phyloP scores from a whole-genome alignment of 495 filamentous ascomycete species.

The Cercophora scortea region DNA sequence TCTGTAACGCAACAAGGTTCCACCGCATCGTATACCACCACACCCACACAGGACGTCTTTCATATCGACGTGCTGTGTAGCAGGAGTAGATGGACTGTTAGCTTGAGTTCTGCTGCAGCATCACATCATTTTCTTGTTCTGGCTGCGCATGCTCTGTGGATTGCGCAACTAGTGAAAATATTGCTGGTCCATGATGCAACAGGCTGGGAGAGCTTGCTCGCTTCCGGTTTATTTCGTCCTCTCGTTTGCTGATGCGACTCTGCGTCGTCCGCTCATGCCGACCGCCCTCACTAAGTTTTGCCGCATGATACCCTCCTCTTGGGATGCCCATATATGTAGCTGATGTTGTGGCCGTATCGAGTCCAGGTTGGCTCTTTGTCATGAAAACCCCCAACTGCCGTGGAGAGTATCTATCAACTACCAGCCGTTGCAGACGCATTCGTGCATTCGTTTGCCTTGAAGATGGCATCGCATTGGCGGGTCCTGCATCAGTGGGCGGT shows the following conservation, averaged over 20 bases:
- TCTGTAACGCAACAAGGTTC: background rate
- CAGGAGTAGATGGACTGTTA: background rate
- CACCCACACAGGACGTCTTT: background rate
- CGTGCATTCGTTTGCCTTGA: slow-evolving; percentile 14
- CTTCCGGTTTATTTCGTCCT: slow-evolving; percentile 11
- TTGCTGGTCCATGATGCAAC: background rate
- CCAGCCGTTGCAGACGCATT: slow-evolving; percentile 9
- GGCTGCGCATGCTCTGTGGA: no score
- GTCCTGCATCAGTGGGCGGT: no score
- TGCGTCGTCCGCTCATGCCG: background rate
- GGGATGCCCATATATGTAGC: background rate
- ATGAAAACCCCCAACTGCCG: slow-evolving; percentile 19
- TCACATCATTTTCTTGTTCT: background rate
- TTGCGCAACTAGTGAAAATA: no score
- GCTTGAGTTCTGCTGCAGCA: background rate
- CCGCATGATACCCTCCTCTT: background rate
- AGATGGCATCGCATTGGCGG: background rate
- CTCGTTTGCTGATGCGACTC: background rate
- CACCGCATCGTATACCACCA: background rate
- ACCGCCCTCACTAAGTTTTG: background rate
- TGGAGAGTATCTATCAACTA: slow-evolving; percentile 1
- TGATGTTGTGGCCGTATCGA: slow-evolving; percentile 1
- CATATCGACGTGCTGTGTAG: background rate
- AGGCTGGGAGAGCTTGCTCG: background rate
- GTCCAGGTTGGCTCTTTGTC: slow-evolving; percentile 10